A percentile compares a stretch with the other conserved stretches of the same genome.
Conservation (phyloP, 305 asterid species). For the Fraxinus albicans region DNA sequence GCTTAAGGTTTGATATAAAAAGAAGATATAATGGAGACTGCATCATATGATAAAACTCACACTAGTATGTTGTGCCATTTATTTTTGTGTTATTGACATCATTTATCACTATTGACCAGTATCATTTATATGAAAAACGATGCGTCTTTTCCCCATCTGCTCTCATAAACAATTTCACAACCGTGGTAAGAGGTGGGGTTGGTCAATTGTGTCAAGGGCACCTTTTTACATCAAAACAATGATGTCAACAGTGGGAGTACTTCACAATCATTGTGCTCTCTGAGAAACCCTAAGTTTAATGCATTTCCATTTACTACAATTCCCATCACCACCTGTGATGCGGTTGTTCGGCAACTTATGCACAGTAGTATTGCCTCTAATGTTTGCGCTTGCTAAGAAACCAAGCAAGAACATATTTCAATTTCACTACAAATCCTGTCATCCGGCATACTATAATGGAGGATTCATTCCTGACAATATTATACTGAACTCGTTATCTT, state of each 20-base stretch:
- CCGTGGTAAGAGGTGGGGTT: not conserved
- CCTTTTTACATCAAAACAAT: not conserved
- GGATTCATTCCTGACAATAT: conserved; percentile 11
- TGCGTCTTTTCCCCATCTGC: not conserved
- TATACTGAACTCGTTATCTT: conserved; percentile 24
- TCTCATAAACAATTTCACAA: not conserved
- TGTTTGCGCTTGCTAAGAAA: not conserved
- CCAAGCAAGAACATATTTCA: not conserved
- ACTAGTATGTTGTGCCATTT: not conserved
- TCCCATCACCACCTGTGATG: not conserved
- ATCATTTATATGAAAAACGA: not conserved
- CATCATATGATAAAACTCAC: not conserved
- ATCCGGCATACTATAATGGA: not conserved
- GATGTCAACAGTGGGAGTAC: not conserved
- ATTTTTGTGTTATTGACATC: not conserved
- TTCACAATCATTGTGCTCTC: not conserved
- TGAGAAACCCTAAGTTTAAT: not conserved
- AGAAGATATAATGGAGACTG: not conserved
- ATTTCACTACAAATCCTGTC: not conserved
- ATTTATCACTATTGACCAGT: not conserved
- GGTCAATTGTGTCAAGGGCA: not conserved
- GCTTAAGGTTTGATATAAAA: not conserved
- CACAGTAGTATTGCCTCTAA: not conserved
- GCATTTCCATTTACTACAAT: not conserved
- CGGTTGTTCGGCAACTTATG: not conserved